These are phyloP conservation scores for Neurospora discreta DNA, from an alignment of 495 filamentous ascomycete species.

Conservation along the genomic window DNA sequence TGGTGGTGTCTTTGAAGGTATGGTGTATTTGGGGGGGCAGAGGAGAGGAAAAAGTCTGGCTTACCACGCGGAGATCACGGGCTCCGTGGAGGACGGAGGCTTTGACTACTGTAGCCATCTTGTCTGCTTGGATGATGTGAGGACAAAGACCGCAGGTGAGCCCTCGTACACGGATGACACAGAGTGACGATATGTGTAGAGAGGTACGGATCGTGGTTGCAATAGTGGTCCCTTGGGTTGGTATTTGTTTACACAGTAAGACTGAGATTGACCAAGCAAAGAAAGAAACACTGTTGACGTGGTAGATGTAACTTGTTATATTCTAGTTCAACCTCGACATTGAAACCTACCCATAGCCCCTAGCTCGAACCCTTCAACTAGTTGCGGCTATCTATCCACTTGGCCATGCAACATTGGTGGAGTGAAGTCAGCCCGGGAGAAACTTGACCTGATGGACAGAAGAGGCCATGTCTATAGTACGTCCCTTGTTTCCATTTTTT, in stretches of 20 bases:
- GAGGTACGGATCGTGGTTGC: neutral
- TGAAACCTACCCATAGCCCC: neutral
- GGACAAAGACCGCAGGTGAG: neutral
- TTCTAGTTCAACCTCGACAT: neutral
- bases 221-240: neutral
- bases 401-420: neutral
- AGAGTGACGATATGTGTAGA: neutral
- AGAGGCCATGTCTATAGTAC: neutral
- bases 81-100: constrained; percentile 62
- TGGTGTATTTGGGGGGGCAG: too few relatives aligned
- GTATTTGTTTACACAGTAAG: neutral
- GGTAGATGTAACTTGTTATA: neutral
- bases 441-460: neutral
- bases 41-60: constrained; percentile 2
- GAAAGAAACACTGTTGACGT: neutral
- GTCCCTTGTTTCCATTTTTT: neutral
- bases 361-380: neutral
- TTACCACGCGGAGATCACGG: constrained; percentile 55
- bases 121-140: neutral
- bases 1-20: neutral
- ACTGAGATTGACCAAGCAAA: neutral
- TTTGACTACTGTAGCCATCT: constrained; percentile 25
- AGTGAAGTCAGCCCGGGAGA: neutral
- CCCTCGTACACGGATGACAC: neutral
- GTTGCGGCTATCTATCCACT: neutral